Evolutionary conservation across 257 asterid species (phyloP).

Genomic region (Primulina eburnea): DNA sequence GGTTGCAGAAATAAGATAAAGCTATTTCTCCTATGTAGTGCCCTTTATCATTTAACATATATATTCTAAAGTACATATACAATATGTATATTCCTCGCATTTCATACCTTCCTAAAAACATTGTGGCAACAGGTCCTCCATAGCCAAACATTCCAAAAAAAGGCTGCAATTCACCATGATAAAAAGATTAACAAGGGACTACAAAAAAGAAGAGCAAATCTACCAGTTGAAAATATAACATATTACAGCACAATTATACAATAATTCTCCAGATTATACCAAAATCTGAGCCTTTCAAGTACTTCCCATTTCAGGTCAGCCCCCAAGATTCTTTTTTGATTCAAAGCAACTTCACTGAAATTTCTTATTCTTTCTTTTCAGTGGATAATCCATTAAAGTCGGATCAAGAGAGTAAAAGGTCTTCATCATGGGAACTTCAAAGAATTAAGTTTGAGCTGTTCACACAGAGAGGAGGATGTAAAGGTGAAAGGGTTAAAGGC

Average conservation of each 20-base stretch:
- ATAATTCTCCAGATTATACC: not conserved
- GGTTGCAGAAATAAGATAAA: constrained; percentile 11
- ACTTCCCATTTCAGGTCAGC: not conserved
- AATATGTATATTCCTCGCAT: constrained; percentile 11
- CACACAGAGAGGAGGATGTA: not conserved
- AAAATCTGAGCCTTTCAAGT: not conserved
- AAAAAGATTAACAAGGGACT: constrained; percentile 15
- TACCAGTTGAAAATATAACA: not conserved
- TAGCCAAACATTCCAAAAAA: constrained; percentile 82
- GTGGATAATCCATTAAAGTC: not conserved
- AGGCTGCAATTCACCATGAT: constrained; percentile 49
- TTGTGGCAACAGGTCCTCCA: constrained; percentile 78
- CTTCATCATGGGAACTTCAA: not conserved
- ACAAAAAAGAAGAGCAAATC: constrained; percentile 6
- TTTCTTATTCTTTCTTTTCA: not conserved
- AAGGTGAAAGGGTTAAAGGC: not conserved
- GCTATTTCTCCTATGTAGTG: not conserved
- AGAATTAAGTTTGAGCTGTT: not conserved
- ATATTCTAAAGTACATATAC: not conserved
- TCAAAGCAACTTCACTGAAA: not conserved
- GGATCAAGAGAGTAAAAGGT: not conserved
- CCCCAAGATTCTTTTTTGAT: not conserved
- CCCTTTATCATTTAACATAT: not conserved
- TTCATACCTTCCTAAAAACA: constrained; percentile 74
- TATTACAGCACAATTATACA: not conserved